Base-by-base conservation (phyloP, 1,284 basidiomycete genomes). In the Porodaedalea pini region DNA sequence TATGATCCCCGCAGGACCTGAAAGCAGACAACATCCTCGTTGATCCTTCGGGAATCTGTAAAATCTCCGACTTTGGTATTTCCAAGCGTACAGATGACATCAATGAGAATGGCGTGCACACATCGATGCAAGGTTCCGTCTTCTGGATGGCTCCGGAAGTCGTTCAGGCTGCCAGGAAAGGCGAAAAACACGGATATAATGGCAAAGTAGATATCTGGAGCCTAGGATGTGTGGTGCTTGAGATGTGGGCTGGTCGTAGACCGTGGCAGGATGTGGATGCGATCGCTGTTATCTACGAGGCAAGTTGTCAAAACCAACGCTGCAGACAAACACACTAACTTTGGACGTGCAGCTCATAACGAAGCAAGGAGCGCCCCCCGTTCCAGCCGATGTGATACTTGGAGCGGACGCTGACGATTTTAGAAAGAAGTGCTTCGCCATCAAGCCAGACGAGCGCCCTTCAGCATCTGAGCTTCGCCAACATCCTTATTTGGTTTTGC, bases 121-220 rank as follows among this genome's bases (percentile, higher is more conserved):
- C 93, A 1, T 90, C 92, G 50, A 91, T 99, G 88, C 92, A 94
- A 72, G 97, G 97, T 17, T 95, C 93, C 15, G 90, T 98, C 48
- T 99, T 98, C 71, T 99, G 97, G 92, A 99, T 99, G 96, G 96
- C 97, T 5, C 97, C 96, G 1, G 96, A 99, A 74, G 93, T 99
- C 37, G 84, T 96, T 59, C 83, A 90, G 61, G 85, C 87, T 34
- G 84, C 90, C 67, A 85, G 87, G 66, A 87, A 87, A 63, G 87
- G 62, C 3, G 55, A 57, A 31, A 57, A 54, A 34, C 70, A 72
- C 56, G 78, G 92, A 0, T 99, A 99, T 71, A 94, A 91, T 64
- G 93, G 90, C 65, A 99, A 99, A 73, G 88, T 98, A 36, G 97
- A 99, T 69, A 98, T 99, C 63, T 99, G 96, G 97, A 94, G 91